Evolutionary conservation across 1,284 basidiomycete species (phyloP).

Genomic region (Lignosus rhinocerotis): DNA sequence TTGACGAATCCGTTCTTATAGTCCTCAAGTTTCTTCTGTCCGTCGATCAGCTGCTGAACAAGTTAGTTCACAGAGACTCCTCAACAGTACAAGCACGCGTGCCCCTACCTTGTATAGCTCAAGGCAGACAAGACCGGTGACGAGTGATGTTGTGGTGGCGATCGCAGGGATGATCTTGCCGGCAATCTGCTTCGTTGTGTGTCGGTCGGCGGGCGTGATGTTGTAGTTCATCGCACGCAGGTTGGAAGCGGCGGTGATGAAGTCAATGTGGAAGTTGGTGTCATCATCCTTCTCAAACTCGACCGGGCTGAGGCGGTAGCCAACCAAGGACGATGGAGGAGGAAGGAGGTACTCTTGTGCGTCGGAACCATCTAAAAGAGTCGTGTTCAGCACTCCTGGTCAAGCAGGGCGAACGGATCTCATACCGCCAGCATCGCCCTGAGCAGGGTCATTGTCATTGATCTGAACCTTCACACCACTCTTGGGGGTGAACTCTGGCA

Average conservation of each 20-base stretch:
- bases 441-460: slow-evolving; percentile 88
- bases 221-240: slow-evolving; percentile 95
- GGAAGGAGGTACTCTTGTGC: slow-evolving; percentile 72
- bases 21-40: slow-evolving; percentile 88
- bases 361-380: slow-evolving; percentile 33
- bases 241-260: slow-evolving; percentile 98
- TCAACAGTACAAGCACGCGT: not conserved
- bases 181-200: slow-evolving; percentile 98
- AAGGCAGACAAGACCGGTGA: slow-evolving; percentile 93
- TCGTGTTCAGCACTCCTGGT: not conserved
- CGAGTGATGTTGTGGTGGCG: slow-evolving; percentile 95
- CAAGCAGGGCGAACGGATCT: not conserved
- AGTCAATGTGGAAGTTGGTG: slow-evolving; percentile 97
- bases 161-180: slow-evolving; percentile 99
- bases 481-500: slow-evolving; percentile 94
- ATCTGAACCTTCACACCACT: slow-evolving; percentile 94
- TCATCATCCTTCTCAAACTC: slow-evolving; percentile 99
- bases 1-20: slow-evolving; percentile 99
- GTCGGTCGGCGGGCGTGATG: slow-evolving; percentile 87
- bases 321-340: slow-evolving; percentile 87
- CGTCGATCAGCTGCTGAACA: slow-evolving; percentile 80
- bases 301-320: slow-evolving; percentile 92
- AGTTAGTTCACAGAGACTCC: slow-evolving; percentile 1
- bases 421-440: slow-evolving; percentile 43
- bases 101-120: slow-evolving; percentile 90